phyloP scores from a whole-genome alignment of 768 basidiomycete species.

The Pulveroboletus ravenelii region DNA sequence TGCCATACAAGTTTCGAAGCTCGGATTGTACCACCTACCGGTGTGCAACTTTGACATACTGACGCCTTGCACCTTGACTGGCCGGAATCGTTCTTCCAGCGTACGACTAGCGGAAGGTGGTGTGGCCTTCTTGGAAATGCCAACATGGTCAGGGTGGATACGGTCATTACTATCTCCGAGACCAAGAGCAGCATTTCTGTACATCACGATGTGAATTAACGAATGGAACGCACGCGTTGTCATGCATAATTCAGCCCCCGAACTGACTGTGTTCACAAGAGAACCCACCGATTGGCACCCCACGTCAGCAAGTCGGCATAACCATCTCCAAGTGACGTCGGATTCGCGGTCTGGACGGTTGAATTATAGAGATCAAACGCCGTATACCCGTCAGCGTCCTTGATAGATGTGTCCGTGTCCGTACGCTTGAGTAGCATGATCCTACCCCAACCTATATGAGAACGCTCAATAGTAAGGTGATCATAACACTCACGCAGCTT shows the following conservation, averaged over 20 bases:
- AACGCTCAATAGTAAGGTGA: neutral
- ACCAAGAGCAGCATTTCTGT: slow-evolving; percentile 85
- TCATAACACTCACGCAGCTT: slow-evolving; percentile 51
- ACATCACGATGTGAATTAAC: neutral
- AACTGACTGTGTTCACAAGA: neutral
- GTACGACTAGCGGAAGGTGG: slow-evolving; percentile 12
- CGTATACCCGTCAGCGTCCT: slow-evolving; percentile 86
- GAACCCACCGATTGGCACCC: slow-evolving; percentile 72
- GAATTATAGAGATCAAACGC: slow-evolving; percentile 93
- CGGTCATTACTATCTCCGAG: slow-evolving; percentile 78
- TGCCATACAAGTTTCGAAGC: neutral
- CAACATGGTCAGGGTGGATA: slow-evolving; percentile 69
- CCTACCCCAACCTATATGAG: slow-evolving; percentile 37
- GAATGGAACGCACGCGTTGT: neutral
- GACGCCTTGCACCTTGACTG: slow-evolving; percentile 59
- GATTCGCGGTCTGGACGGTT: slow-evolving; percentile 72
- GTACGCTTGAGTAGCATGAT: slow-evolving; percentile 68
- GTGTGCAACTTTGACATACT: slow-evolving; percentile 89
- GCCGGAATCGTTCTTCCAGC: slow-evolving; percentile 51
- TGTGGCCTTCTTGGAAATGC: slow-evolving; percentile 33
- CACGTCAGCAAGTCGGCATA: slow-evolving; percentile 73
- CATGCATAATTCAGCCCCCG: neutral
- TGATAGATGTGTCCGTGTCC: slow-evolving; percentile 67
- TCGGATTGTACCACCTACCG: slow-evolving; percentile 35
- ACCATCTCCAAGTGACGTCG: slow-evolving; percentile 33